Evolutionary conservation across 441 rosid species (phyloP), one percentile per base, ranked within the genome.

Genomic region (Aquilaria agallochum): DNA sequence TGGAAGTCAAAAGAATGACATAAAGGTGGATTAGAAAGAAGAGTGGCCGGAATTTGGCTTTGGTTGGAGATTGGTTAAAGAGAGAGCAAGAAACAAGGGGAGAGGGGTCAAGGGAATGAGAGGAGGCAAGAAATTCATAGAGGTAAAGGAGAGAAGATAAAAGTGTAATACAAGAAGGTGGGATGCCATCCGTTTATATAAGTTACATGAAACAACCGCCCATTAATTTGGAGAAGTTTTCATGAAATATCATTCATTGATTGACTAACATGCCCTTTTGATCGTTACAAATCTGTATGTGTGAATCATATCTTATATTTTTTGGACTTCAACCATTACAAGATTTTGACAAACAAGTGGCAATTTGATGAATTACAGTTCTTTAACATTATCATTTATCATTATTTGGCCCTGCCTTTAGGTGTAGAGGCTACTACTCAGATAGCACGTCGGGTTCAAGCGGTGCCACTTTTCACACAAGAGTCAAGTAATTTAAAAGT

Each of bases 151-250:
- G 49, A 50, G 57, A 33, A 31, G 4, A 15, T 13, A 61, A 50
- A 51, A 64, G 53, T 55, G 31, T 62, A 12, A 33, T 14, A 11
- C 0, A 3, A 0, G 0, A 0, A 0, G 12, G 50, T 5, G 13
- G 64, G 46, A 10, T 11, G 53, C 59, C 6, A 56, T 31, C 0
- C 48, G 81, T 83, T 66, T 86, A 83, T 83, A 83, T 80, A 50
- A 56, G 45, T 13, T 0, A 6, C 9, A 9, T 27, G 11, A 1
- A 42, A n/a, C 7, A n/a, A 66, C 64, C 53, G 40, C 72, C 78
- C 82, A 69, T 40, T 0, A 0, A 2, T 1, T 62, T 31, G 2
- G 0, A 0, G 0, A 0, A 11, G 65, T 63, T 73, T 76, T 77
- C 87, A 11, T 0, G 5, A 20, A 5, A 5, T 59, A 55, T 52